These are phyloP conservation scores for Tetrahymena thermophila DNA, from an alignment of 73 alveolate genomes.

Conservation along the genomic window DNA sequence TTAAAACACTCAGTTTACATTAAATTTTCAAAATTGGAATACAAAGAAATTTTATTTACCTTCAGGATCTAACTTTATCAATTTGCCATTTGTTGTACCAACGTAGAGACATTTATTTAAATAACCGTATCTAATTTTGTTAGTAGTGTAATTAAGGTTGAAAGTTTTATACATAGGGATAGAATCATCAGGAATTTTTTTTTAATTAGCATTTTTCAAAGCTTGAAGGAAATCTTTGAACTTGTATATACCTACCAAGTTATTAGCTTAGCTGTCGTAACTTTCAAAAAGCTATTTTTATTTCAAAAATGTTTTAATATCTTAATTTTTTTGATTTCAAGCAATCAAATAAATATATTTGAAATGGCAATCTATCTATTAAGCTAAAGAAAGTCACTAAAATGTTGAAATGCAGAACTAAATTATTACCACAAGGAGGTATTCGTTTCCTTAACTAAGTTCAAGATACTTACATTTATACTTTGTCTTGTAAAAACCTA, in stretches of 20 bases:
- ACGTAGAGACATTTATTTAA: not conserved
- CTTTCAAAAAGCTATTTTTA: not conserved
- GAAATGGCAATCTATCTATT: not conserved
- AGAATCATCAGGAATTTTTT: conserved; percentile 1
- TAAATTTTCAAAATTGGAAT: too few relatives aligned
- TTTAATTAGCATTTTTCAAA: not conserved
- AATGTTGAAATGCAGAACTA: not conserved
- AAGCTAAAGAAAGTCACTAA: not conserved
- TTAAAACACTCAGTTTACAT: not conserved
- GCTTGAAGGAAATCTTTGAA: not conserved
- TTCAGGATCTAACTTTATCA: not conserved
- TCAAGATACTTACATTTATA: not conserved
- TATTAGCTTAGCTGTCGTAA: not conserved
- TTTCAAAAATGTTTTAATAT: not conserved
- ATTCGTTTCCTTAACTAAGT: not conserved
- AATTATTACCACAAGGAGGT: not conserved
- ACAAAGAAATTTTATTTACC: not conserved
- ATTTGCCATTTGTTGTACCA: not conserved
- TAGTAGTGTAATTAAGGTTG: not conserved
- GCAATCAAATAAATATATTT: not conserved
- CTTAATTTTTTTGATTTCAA: not conserved
- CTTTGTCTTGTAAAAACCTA: conserved; percentile 22
- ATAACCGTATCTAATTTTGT: not conserved
- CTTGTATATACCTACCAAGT: not conserved
- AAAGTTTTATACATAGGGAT: not conserved